Evolutionary conservation across 345 rosid species (phyloP).

Genomic region (Schrenkiella parvula): DNA sequence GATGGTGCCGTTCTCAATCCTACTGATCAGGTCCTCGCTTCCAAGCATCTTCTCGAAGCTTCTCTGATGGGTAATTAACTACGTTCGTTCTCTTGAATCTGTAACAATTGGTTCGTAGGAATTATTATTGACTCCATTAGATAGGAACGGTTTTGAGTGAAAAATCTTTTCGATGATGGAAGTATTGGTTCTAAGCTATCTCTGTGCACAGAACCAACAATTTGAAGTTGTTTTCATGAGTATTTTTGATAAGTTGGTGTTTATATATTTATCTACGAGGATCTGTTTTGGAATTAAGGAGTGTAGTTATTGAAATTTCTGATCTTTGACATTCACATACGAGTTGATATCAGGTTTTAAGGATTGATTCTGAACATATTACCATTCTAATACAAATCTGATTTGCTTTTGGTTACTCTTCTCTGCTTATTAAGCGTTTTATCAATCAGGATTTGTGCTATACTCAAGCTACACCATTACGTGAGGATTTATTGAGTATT

Average conservation of each 20-base stretch:
- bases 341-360: background rate
- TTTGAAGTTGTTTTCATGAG: background rate
- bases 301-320: background rate
- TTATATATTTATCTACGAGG: background rate
- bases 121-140: background rate
- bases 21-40: slow-evolving; percentile 77
- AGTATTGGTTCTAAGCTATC: background rate
- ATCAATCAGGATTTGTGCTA: slow-evolving; percentile 52
- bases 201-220: background rate
- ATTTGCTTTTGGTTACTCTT: background rate
- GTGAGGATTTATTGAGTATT: no score
- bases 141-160: background rate
- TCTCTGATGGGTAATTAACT: slow-evolving; percentile 70
- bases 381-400: background rate
- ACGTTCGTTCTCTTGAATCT: background rate
- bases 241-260: background rate
- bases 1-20: slow-evolving; percentile 64
- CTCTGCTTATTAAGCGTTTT: background rate
- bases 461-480: no score
- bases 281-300: background rate
- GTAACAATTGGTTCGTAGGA: background rate
- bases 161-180: background rate
- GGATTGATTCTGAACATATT: no score
- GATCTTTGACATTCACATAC: background rate
- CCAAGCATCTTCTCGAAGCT: slow-evolving; percentile 72